These are phyloP conservation scores for Arthrobotrys megalospora DNA, from an alignment of 2,329 filamentous ascomycete genomes.

Conservation along the genomic window DNA sequence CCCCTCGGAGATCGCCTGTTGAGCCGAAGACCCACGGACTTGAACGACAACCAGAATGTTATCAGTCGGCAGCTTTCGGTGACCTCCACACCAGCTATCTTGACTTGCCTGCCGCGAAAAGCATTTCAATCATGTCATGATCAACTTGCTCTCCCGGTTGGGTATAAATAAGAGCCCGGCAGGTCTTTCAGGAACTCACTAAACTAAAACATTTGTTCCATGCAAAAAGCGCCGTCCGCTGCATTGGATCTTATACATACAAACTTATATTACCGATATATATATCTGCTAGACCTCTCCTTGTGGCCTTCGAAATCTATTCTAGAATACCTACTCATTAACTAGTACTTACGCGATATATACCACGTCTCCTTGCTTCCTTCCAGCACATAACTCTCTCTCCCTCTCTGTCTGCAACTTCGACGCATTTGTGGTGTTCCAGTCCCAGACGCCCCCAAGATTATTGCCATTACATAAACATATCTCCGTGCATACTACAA, in stretches of 20 bases:
- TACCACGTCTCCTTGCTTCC: too few species aligned
- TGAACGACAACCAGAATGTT: constrained; percentile 23
- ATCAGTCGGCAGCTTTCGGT: constrained; percentile 39
- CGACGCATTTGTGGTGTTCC: too few species aligned
- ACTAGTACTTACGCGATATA: too few species aligned
- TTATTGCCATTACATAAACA: not conserved
- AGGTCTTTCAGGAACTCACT: constrained; percentile 9
- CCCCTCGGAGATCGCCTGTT: constrained; percentile 56
- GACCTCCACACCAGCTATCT: constrained; percentile 42
- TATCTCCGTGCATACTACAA: not conserved
- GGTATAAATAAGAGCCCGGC: constrained; percentile 32
- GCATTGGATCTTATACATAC: too few species aligned
- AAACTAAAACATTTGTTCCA: constrained; percentile 4
- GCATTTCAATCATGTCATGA: constrained; percentile 33
- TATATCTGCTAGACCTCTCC: not conserved
- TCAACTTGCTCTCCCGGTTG: constrained; percentile 8
- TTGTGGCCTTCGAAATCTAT: not conserved
- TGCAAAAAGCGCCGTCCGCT: constrained; percentile 1
- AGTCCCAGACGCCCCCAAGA: too few species aligned
- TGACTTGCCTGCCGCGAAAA: constrained; percentile 32
- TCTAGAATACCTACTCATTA: too few species aligned
- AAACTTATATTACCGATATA: constrained; percentile 12
- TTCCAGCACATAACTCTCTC: too few species aligned
- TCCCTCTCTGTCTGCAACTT: too few species aligned
- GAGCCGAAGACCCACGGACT: constrained; percentile 48